Percentiles rank a stretch among this genome's conserved stretches.
Conservation (phyloP, 1,284 basidiomycete genomes). For the Neonothopanus nambi region DNA sequence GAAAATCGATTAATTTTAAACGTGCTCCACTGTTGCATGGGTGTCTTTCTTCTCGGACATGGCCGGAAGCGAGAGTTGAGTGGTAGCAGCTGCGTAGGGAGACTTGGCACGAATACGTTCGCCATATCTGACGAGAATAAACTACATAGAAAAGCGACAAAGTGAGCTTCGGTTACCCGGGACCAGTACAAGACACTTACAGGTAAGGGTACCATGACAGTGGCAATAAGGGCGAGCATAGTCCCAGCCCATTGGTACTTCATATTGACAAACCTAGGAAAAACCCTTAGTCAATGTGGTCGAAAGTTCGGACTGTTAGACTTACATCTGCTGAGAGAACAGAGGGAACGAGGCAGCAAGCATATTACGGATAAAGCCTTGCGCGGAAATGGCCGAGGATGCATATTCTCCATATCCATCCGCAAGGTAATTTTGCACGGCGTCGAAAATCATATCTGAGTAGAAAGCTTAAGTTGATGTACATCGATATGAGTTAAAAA, state of each 20-base stretch:
- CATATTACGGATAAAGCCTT: constrained; percentile 62
- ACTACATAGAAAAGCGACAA: no score
- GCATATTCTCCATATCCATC: constrained; percentile 76
- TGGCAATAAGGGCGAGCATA: constrained; percentile 62
- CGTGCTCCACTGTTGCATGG: no score
- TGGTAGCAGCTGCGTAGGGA: no score
- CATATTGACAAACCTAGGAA: constrained; percentile 57
- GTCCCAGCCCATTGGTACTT: constrained; percentile 73
- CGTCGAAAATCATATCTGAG: neutral
- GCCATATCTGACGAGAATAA: no score
- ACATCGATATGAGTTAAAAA: no score
- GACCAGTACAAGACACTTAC: constrained; percentile 13
- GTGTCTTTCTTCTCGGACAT: no score
- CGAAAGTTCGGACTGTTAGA: constrained; percentile 60
- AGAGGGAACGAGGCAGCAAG: neutral
- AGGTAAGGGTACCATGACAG: constrained; percentile 64
- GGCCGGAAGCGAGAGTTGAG: no score
- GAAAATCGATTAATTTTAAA: no score
- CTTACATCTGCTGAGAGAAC: constrained; percentile 50
- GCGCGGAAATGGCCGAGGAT: constrained; percentile 75
- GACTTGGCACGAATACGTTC: no score
- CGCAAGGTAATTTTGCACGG: constrained; percentile 50
- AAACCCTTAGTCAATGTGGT: no score
- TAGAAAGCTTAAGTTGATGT: neutral
- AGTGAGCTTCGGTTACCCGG: no score